Evolutionary conservation across 352 stramenopile species (phyloP).

Genomic region (Phytopythium aichiense): DNA sequence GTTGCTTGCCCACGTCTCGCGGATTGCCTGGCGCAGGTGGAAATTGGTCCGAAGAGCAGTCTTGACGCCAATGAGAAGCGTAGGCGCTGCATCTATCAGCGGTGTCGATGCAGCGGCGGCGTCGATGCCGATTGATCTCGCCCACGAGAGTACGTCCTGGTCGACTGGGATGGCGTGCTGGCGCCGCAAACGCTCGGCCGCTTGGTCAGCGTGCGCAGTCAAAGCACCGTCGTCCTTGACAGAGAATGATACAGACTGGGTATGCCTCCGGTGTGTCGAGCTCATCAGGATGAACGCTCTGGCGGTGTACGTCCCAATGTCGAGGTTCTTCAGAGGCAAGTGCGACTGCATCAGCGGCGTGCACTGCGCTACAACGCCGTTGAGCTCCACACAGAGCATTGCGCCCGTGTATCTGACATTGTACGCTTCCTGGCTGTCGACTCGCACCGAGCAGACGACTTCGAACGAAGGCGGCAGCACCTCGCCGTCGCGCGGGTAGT

Average conservation of each 20-base stretch:
- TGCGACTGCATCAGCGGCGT: slow-evolving; percentile 5
- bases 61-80: slow-evolving; percentile 51
- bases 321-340: slow-evolving; percentile 8
- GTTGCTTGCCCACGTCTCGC: slow-evolving; percentile 34
- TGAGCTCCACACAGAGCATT: slow-evolving; percentile 22
- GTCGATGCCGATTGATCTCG: neutral
- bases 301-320: slow-evolving; percentile 11
- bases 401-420: slow-evolving; percentile 10
- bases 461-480: neutral
- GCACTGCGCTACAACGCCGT: slow-evolving; percentile 18
- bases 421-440: slow-evolving; percentile 2
- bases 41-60: slow-evolving; percentile 29
- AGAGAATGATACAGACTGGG: neutral
- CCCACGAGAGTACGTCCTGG: slow-evolving; percentile 14
- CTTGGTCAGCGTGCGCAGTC: neutral
- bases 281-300: slow-evolving; percentile 10
- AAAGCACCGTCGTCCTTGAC: neutral
- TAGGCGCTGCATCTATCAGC: neutral
- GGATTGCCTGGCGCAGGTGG: slow-evolving; percentile 26
- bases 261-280: neutral
- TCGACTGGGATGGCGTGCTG: slow-evolving; percentile 18
- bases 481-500: neutral
- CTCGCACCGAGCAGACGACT: neutral
- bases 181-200: slow-evolving; percentile 3
- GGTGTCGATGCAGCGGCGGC: neutral